A percentile compares a stretch with the other conserved stretches of the same genome.
Evolutionary conservation across 805 yeast genomes (phyloP).

Genomic region (Tetrapisispora iriomotensis): DNA sequence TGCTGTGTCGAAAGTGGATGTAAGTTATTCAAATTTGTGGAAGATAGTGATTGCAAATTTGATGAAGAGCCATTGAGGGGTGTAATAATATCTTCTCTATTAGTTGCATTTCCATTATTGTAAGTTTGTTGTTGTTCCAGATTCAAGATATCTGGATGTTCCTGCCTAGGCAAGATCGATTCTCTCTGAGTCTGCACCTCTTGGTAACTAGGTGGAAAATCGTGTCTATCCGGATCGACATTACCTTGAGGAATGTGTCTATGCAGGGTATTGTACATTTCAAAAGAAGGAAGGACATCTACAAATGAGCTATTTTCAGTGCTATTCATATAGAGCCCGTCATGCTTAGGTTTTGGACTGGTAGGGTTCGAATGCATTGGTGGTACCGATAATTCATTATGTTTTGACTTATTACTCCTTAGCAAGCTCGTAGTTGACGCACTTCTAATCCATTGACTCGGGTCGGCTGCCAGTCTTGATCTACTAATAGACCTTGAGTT

Average conservation of each 20-base stretch:
- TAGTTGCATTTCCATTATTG: not conserved
- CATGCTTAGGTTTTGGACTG: slow-evolving; percentile 1
- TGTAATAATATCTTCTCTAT: slow-evolving; percentile 1
- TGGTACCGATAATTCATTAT: not conserved
- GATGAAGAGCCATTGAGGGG: slow-evolving; percentile 1
- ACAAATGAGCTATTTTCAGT: slow-evolving; percentile 22
- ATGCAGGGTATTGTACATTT: slow-evolving; percentile 46
- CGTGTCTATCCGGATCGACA: slow-evolving; percentile 23
- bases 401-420: slow-evolving; percentile 2
- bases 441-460: slow-evolving; percentile 13
- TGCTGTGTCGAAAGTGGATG: slow-evolving; percentile 9
- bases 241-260: slow-evolving; percentile 35
- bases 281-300: slow-evolving; percentile 60
- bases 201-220: slow-evolving; percentile 30
- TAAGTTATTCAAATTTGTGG: slow-evolving; percentile 6
- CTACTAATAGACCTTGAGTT: not conserved
- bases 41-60: slow-evolving; percentile 3
- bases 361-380: no score
- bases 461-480: not conserved
- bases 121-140: not conserved
- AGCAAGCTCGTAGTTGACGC: slow-evolving; percentile 18
- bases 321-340: not conserved
- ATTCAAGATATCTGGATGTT: slow-evolving; percentile 5
- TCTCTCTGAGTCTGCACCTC: slow-evolving; percentile 14
- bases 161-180: slow-evolving; percentile 9